Evolutionary conservation across 805 yeast species (phyloP), one percentile per base, ranked within the genome.

Genomic region (Kluyveromyces lactis): DNA sequence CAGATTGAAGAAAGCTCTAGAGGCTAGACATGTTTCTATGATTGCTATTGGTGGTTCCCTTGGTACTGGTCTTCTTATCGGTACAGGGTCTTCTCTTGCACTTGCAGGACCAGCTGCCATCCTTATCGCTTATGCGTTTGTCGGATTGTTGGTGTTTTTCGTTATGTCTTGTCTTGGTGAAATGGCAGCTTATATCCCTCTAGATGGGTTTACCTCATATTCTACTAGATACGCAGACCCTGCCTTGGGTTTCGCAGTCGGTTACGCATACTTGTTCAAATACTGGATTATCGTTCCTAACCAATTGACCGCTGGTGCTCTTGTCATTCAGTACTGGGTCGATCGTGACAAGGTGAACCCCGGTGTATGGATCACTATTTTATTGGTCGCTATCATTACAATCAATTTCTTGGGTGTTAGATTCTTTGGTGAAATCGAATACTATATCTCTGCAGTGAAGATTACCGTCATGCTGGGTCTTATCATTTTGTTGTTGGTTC

Each of bases 11-110:
- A 56, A 55, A 41, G 57, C 48, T 15, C 38, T 56, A 17, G 64
- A 70, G 46, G 72, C 82, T 35, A 59, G 86, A 39, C 86, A 80
- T 52, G 69, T 79, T 46, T 70, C 77, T 41, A 77, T 81, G 82
- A 77, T 81, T 53, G 82, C 92, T 47, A 75, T 85, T 48, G 94
- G 92, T 49, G 90, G 92, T 49, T 84, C 90, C 7, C 62, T 84
- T 38, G 92, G 92, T 41, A 82, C 92, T 1, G 94, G 89, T 53
- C 67, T 84, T 41, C 66, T 84, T 47, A 79, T 84, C 48, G 86
- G 89, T 51, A 80, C 89, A 2, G 86, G 87, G 41, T 63, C 77
- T 12, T 79, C 89, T 1, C 67, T 84, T 40, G 66, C 70, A n/a
- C 57, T 69, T 10, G 86, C 85, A 11, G 95, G 95, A 6, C 90